Percentiles rank a stretch among this genome's conserved stretches.
These are phyloP conservation scores for Cyclocybe cylindracea DNA, from an alignment of 768 basidiomycete species.

Conservation along the genomic window DNA sequence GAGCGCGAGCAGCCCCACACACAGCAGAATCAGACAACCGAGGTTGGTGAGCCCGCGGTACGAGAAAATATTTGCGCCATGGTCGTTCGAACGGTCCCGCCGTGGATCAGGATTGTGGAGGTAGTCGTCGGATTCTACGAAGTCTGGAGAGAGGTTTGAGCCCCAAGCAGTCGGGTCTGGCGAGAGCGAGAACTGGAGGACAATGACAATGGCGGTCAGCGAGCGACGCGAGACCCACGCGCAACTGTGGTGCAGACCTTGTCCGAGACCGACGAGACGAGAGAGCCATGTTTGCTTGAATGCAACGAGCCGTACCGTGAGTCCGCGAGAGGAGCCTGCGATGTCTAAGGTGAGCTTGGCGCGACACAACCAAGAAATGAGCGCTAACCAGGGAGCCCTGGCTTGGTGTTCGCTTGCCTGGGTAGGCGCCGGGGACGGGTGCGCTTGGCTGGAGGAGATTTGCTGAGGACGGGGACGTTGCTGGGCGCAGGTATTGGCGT, in stretches of 20 bases:
- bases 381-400: constrained; percentile 40
- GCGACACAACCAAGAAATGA: neutral
- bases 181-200: constrained; percentile 64
- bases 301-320: too few species aligned
- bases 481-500: constrained; percentile 39
- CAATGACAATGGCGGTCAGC: neutral
- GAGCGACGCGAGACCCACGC: neutral
- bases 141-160: constrained; percentile 57
- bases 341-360: neutral
- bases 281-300: constrained; percentile 11
- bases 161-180: constrained; percentile 77
- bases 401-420: constrained; percentile 26
- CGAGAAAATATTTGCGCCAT: constrained; percentile 52
- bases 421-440: neutral
- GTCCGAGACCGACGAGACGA: constrained; percentile 53
- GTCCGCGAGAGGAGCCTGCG: too few species aligned
- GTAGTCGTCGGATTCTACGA: constrained; percentile 64
- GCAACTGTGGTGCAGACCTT: constrained; percentile 39
- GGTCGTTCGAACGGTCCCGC: constrained; percentile 57
- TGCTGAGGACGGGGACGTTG: constrained; percentile 49
- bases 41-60: constrained; percentile 71
- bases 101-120: constrained; percentile 76
- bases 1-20: constrained; percentile 52
- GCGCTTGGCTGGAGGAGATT: constrained; percentile 42
- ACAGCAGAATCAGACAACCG: constrained; percentile 62